phyloP scores from a whole-genome alignment of 2,329 filamentous ascomycete species.

The Paecilomyces sp. region DNA sequence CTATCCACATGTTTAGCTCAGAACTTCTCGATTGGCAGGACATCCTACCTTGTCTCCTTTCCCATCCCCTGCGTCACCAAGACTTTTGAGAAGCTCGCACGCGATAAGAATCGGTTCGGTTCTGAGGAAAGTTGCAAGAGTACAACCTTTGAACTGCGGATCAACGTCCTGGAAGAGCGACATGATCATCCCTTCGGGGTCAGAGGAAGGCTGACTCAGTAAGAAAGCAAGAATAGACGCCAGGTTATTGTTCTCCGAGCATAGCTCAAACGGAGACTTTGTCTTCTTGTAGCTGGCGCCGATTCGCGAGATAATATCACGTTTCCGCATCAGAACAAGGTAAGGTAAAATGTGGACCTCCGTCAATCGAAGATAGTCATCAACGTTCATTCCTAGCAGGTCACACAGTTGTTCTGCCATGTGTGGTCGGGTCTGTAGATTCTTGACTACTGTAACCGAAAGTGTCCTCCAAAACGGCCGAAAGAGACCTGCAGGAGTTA shows the following conservation, averaged over 20 bases:
- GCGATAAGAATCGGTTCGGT: constrained; percentile 69
- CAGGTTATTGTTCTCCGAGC: constrained; percentile 52
- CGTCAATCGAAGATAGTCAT: constrained; percentile 66
- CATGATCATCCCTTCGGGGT: constrained; percentile 62
- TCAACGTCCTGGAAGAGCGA: constrained; percentile 62
- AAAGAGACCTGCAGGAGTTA: constrained; percentile 63
- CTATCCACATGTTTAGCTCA: constrained; percentile 17
- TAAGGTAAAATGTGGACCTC: constrained; percentile 80
- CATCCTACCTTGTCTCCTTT: constrained; percentile 50
- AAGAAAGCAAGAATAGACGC: constrained; percentile 53
- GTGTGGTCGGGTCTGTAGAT: constrained; percentile 73
- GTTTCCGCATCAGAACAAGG: constrained; percentile 70
- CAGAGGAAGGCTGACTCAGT: constrained; percentile 53
- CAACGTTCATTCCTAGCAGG: constrained; percentile 66
- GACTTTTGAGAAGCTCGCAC: constrained; percentile 73
- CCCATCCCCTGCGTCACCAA: constrained; percentile 58
- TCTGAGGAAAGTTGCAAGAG: constrained; percentile 62
- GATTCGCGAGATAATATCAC: constrained; percentile 73
- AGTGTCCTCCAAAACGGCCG: constrained; percentile 84
- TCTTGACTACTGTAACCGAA: constrained; percentile 74
- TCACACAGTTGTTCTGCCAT: constrained; percentile 75
- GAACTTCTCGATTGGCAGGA: neutral
- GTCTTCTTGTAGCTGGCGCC: constrained; percentile 57
- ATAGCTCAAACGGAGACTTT: constrained; percentile 53
- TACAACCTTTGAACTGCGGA: constrained; percentile 59